Evolutionary conservation across 2,329 filamentous ascomycete species (phyloP), one percentile per base, ranked within the genome.

Genomic region (Ceratocystis huliohia): DNA sequence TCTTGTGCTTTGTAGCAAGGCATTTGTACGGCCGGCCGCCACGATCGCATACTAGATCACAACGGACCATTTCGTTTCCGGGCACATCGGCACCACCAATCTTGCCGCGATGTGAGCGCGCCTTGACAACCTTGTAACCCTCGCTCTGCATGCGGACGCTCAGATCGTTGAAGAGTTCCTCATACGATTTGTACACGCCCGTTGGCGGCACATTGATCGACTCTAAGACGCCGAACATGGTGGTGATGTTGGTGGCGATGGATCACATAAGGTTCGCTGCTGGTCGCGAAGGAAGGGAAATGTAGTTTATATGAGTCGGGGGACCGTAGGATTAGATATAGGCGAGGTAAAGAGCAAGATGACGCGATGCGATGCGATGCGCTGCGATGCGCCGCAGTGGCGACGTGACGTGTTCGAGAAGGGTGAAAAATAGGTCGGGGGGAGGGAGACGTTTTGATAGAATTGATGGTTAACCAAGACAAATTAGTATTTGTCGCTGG

Each of bases 101-200:
- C 64, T 76, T 74, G 67, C 74, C 74, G 68, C 77, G 76, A 70
- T 79, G 76, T 30, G 76, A 78, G 67, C 77, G 73, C 37, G 75
- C 73, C 70, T 78, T 78, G 72, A 79, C 77, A 65, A 79, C 75
- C 69, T 78, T 78, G 74, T 78, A 79, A 67, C 77, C 77, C 67
- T 78, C 74, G 70, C 77, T 77, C 67, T 76, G 73, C 73, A 78
- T 78, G 44, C 74, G 75, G 64, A 73, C 72, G 68, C 74, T 78
- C 48, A 79, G 72, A 45, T 76, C 73, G 53, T 72, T 72, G 69
- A 78, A 76, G 25, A 79, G 73, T 15, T 78, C 76, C 17, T 78
- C 77, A 68, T 76, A 78, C n/a, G 74, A 73, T 64, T 70, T 70
- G 68, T 74, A 79, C 65, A 77, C 71, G 67, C 72, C 74, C 44